Evolutionary conservation across 2,329 filamentous ascomycete species (phyloP).

Genomic region (Pseudocercospora vitis): DNA sequence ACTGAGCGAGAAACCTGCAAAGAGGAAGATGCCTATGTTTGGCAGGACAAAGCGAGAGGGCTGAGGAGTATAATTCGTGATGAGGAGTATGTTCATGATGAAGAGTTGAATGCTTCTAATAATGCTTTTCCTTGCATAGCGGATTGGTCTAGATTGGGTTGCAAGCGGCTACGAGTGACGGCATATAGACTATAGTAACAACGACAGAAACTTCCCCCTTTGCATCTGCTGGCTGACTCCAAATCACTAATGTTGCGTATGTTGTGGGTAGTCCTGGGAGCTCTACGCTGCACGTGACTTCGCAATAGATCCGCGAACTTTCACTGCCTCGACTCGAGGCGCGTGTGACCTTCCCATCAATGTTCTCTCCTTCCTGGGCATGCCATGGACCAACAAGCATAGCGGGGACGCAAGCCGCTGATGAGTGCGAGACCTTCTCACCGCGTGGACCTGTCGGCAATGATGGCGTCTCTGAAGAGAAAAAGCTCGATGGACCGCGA

Average conservation of each 20-base stretch:
- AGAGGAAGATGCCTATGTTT: slow-evolving; percentile 21
- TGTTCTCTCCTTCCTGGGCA: too few species aligned
- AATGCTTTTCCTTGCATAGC: slow-evolving; percentile 5
- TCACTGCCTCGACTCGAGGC: too few species aligned
- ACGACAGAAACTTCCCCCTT: background rate
- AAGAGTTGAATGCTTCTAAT: background rate
- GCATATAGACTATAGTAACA: background rate
- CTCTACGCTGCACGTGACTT: too few species aligned
- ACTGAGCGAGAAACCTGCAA: slow-evolving; percentile 18
- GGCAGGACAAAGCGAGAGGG: slow-evolving; percentile 15
- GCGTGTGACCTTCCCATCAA: too few species aligned
- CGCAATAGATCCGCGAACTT: too few species aligned
- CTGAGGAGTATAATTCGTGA: background rate
- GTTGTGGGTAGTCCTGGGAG: background rate
- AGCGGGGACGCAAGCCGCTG: too few species aligned
- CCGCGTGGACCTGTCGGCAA: background rate
- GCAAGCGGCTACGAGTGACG: slow-evolving; percentile 1
- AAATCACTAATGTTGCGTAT: too few species aligned
- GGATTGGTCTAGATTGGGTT: background rate
- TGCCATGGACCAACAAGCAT: too few species aligned
- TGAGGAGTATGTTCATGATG: background rate
- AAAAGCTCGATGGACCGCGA: slow-evolving; percentile 42
- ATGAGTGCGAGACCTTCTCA: too few species aligned
- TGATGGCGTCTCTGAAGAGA: slow-evolving; percentile 37
- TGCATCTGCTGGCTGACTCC: background rate